Evolutionary conservation across 2,329 filamentous ascomycete species (phyloP).

Genomic region (Microdochium bolleyi): DNA sequence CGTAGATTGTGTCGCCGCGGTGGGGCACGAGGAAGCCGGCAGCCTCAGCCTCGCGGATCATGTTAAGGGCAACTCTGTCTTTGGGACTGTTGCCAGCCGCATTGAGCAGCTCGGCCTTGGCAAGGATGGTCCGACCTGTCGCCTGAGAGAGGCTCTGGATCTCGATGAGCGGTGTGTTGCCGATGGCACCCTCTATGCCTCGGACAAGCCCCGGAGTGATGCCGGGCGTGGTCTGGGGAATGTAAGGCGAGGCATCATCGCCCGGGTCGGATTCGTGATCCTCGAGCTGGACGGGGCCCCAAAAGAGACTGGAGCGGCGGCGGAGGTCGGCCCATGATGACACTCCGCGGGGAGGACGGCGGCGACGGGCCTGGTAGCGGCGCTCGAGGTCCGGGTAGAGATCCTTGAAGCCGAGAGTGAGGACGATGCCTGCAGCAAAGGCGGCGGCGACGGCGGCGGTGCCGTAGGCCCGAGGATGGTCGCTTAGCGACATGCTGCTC

Average conservation of each 20-base stretch:
- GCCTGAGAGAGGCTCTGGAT: conserved; percentile 80
- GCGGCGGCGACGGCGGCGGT: conserved; percentile 60
- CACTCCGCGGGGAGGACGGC: conserved; percentile 16
- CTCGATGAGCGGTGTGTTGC: conserved; percentile 81
- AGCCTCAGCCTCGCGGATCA: conserved; percentile 78
- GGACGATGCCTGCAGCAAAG: conserved; percentile 68
- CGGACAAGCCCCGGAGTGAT: conserved; percentile 42
- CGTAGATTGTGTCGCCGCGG: conserved; percentile 90
- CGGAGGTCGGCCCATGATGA: conserved; percentile 4
- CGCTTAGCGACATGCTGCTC: conserved; percentile 46
- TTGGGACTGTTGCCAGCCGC: conserved; percentile 91
- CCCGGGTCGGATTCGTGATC: conserved; percentile 38
- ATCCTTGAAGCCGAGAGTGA: conserved; percentile 74
- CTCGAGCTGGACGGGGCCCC: conserved; percentile 44
- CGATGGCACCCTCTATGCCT: conserved; percentile 87
- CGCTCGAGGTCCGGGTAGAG: conserved; percentile 67
- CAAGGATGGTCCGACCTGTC: conserved; percentile 83
- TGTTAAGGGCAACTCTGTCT: conserved; percentile 85
- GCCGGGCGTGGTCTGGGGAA: conserved; percentile 8
- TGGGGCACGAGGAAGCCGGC: conserved; percentile 67
- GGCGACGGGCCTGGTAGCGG: conserved; percentile 44
- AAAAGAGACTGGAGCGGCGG: conserved; percentile 35
- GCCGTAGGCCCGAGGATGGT: conserved; percentile 55
- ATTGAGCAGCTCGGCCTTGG: conserved; percentile 94
- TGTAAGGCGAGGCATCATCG: conserved; percentile 10